Conservation (phyloP, 2,329 filamentous ascomycete species). For the Knufia fluminis region DNA sequence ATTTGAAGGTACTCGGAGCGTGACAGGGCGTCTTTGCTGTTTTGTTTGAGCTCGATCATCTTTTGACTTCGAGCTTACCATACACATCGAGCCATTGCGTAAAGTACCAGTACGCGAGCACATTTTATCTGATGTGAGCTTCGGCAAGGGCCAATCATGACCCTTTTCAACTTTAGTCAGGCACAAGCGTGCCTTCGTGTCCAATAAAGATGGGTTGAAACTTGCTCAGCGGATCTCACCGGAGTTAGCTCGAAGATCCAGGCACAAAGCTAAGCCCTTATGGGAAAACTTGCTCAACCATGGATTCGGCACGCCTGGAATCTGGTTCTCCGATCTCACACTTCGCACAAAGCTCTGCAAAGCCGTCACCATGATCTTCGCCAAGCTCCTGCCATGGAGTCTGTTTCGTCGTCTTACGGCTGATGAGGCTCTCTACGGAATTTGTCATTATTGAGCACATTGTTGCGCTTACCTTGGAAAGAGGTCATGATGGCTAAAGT, state of each 20-base stretch:
- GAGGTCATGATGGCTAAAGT: too few relatives aligned
- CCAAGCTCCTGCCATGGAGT: background rate
- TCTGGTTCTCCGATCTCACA: background rate
- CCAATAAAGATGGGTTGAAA: background rate
- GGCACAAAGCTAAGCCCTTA: background rate
- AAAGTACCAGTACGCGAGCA: background rate
- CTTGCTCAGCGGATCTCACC: conserved; percentile 8
- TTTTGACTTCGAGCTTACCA: too few relatives aligned
- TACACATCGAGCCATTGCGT: background rate
- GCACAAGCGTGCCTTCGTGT: background rate
- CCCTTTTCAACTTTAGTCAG: background rate
- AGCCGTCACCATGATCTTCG: background rate
- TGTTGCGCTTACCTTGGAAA: background rate
- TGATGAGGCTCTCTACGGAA: background rate
- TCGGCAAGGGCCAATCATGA: background rate
- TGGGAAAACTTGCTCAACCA: conserved; percentile 8
- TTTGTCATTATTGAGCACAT: background rate
- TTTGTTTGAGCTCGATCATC: background rate
- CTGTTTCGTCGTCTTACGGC: background rate
- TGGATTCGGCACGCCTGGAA: background rate
- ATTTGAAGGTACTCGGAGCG: too few relatives aligned
- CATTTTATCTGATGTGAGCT: background rate
- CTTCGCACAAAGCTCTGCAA: background rate
- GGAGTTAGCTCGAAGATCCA: too few relatives aligned
- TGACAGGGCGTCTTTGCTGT: background rate